Percentiles rank a stretch among this genome's conserved stretches.
phyloP scores from a whole-genome alignment of 495 filamentous ascomycete species.

The Bacidia gigantensis region DNA sequence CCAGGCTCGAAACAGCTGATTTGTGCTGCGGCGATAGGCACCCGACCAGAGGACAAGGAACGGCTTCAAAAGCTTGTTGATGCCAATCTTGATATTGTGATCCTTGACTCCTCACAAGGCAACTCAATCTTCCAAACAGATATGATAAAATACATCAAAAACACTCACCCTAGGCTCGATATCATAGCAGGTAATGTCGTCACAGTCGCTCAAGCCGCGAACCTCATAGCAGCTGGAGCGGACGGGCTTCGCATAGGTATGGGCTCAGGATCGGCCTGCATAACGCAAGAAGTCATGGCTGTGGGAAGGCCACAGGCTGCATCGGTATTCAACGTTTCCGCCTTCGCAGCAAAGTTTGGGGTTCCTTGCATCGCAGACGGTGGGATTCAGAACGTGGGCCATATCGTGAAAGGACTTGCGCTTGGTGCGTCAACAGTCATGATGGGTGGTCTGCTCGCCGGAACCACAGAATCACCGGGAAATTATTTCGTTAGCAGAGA shows the following conservation, averaged over 20 bases:
- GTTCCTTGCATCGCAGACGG: constrained; percentile 97
- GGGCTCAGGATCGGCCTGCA: constrained; percentile 95
- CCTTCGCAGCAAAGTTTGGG: constrained; percentile 83
- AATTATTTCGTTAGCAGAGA: constrained; percentile 92
- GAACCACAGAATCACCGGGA: constrained; percentile 93
- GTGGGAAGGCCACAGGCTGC: constrained; percentile 91
- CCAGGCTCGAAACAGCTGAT: constrained; percentile 96
- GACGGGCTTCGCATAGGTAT: constrained; percentile 98
- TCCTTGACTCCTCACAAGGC: constrained; percentile 91
- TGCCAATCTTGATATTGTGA: constrained; percentile 87
- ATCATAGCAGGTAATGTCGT: constrained; percentile 98
- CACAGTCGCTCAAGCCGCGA: constrained; percentile 84
- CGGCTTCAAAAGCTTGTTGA: constrained; percentile 82
- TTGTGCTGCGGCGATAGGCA: constrained; percentile 88
- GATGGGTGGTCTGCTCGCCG: constrained; percentile 97
- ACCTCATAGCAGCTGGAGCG: constrained; percentile 82
- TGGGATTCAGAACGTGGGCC: constrained; percentile 94
- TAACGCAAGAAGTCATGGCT: constrained; percentile 99
- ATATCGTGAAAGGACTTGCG: constrained; percentile 96
- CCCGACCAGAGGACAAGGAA: constrained; percentile 76
- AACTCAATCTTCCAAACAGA: constrained; percentile 95
- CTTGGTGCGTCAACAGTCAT: constrained; percentile 92
- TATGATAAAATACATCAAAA: constrained; percentile 93
- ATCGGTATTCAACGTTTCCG: constrained; percentile 74
- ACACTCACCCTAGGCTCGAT: constrained; percentile 69